Evolutionary conservation across 164 flowering plant genomes (phyloP), one percentile per base, ranked within the genome.

Genomic region (Pachysandra terminalis): DNA sequence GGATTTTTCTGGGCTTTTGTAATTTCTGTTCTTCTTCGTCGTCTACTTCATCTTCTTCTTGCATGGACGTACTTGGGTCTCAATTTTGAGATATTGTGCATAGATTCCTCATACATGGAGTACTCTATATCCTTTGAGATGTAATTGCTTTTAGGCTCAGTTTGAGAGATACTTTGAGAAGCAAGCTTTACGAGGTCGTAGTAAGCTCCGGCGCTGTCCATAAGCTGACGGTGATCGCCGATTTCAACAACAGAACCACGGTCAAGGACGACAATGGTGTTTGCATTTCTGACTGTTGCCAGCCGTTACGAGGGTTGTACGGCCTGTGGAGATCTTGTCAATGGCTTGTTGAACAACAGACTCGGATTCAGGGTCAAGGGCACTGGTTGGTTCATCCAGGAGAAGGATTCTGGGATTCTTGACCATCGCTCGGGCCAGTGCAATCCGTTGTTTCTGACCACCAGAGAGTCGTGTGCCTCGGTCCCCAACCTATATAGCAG

Each of bases 381-480:
- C 93, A 71, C 96, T 90, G 22, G 96, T 90, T 37, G 96, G 81
- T 75, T 90, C 96, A 54, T 90, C 96, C 48, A 90, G 69, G n/a
- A 90, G 86, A 64, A 88, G 88, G 64, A 88, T 78, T 63, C 56
- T 81, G 1, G 93, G 93, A 40, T 85, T 82, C 67, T 85, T 85
- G 49, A 88, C 75, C 82, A 90, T 81, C 21, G 91, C 93, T 58
- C 93, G 68, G 48, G 96, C 93, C 2, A 90, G 70, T 24, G 96
- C 91, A 51, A 90, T 87, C n/a, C 91, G 64, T 73, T 90, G 93
- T 67, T 87, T 90, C 66, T 90, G 96, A 8, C 96, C 96, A n/a
- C 93, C 91, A 14, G 92, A 90, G 25, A 90, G 83, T 63, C 79
- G 82, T 22, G 81, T 78, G 37, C 93, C 91, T 35, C 81, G 75